A percentile compares a stretch with the other conserved stretches of the same genome.
These are phyloP conservation scores for Gossypium rotundifolium DNA, from an alignment of 345 rosid species.

Conservation along the genomic window DNA sequence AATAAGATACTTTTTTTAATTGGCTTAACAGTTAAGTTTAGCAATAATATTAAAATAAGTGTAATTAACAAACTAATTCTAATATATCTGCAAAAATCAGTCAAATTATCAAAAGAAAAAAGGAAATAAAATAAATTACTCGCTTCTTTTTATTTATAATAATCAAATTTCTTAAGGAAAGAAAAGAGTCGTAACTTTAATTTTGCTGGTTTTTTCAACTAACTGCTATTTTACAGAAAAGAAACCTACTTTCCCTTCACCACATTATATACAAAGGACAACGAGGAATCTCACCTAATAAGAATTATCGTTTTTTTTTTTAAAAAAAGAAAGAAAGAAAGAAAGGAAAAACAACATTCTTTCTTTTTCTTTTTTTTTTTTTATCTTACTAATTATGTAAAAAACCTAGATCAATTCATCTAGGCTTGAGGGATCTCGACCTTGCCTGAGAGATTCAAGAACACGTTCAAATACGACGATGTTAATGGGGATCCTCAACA, in stretches of 20 bases:
- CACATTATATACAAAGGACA: slow-evolving; percentile 3
- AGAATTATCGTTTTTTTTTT: neutral
- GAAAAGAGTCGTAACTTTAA: neutral
- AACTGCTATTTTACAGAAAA: neutral
- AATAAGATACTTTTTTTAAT: neutral
- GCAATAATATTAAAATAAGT: no score
- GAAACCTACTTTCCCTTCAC: neutral
- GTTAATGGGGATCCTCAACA: slow-evolving; percentile 18
- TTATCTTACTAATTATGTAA: neutral
- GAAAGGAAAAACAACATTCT: neutral
- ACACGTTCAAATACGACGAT: slow-evolving; percentile 14
- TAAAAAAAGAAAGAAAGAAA: neutral
- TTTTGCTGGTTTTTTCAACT: neutral
- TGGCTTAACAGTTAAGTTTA: neutral
- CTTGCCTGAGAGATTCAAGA: slow-evolving; percentile 15
- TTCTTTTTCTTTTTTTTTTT: neutral
- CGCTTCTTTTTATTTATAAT: neutral
- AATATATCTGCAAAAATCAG: neutral
- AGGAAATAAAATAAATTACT: neutral
- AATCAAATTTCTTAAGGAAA: neutral
- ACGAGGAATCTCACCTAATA: neutral
- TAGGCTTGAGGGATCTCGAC: slow-evolving; percentile 1
- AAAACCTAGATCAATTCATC: neutral
- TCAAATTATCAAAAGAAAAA: neutral
- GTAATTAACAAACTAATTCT: no score